Evolutionary conservation across 1,139 yeast genomes (phyloP).

Genomic region (Geotrichum carabidarum): DNA sequence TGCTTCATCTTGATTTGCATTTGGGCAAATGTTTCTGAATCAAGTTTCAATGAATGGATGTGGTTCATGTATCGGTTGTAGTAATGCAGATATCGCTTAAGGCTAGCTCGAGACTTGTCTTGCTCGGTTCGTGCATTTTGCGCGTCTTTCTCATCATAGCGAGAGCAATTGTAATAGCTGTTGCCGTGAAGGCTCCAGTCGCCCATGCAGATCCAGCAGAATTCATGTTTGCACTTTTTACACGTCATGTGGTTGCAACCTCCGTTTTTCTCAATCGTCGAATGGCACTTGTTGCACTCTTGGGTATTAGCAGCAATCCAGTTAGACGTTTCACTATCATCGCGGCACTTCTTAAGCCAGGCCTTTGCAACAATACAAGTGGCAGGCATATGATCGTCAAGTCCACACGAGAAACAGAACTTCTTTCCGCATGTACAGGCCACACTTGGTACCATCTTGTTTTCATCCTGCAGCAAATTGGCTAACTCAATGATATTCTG

Average conservation of each 20-base stretch:
- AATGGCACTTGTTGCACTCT: conserved; percentile 64
- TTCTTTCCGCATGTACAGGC: conserved; percentile 61
- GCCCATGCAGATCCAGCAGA: conserved; percentile 90
- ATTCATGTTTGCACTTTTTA: conserved; percentile 66
- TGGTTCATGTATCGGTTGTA: conserved; percentile 74
- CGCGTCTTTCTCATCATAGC: conserved; percentile 46
- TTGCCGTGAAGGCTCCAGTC: conserved; percentile 72
- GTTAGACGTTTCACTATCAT: conserved; percentile 81
- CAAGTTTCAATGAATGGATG: conserved; percentile 72
- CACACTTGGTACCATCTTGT: conserved; percentile 54
- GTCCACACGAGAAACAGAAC: conserved; percentile 75
- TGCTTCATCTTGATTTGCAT: conserved; percentile 62
- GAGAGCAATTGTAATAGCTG: conserved; percentile 61
- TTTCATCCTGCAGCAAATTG: conserved; percentile 37
- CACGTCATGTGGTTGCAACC: conserved; percentile 98
- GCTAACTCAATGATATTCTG: conserved; percentile 50
- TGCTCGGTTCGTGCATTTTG: conserved; percentile 36
- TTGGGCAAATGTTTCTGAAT: conserved; percentile 54
- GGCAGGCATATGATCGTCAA: conserved; percentile 69
- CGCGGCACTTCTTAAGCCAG: conserved; percentile 79
- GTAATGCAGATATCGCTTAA: conserved; percentile 70
- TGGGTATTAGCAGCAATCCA: conserved; percentile 91
- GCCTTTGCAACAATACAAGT: conserved; percentile 64
- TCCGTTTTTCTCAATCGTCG: conserved; percentile 71
- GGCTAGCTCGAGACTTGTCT: conserved; percentile 39